Conservation (phyloP, 2,329 filamentous ascomycete species). For the Colletotrichum phormii region DNA sequence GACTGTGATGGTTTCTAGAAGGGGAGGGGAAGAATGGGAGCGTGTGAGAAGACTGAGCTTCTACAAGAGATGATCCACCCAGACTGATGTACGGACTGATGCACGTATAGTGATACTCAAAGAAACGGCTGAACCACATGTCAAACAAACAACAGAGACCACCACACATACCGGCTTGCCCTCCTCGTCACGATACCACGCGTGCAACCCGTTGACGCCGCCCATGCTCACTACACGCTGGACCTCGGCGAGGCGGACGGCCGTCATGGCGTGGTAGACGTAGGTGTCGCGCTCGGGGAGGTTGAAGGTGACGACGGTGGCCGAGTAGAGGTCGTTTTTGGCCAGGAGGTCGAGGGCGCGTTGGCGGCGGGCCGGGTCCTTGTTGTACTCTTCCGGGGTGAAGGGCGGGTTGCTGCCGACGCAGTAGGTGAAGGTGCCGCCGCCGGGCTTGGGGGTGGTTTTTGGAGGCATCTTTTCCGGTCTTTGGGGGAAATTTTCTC, state of each 20-base stretch:
- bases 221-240: constrained; percentile 60
- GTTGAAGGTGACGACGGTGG: constrained; percentile 56
- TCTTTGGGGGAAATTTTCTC: background rate
- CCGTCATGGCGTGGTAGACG: constrained; percentile 63
- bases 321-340: constrained; percentile 55
- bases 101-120: no score
- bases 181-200: constrained; percentile 59
- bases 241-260: constrained; percentile 60
- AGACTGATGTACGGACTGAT: no score
- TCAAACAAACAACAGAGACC: background rate
- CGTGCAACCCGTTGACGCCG: constrained; percentile 57
- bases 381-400: constrained; percentile 53
- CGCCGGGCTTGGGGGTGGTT: constrained; percentile 17
- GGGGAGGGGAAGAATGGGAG: no score
- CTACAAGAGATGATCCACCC: no score
- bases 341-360: constrained; percentile 51
- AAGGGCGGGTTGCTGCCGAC: constrained; percentile 56
- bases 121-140: no score
- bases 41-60: no score
- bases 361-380: constrained; percentile 52
- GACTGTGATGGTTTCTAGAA: no score
- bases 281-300: constrained; percentile 59
- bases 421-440: constrained; percentile 51
- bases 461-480: constrained; percentile 1
- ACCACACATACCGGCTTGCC: constrained; percentile 45